A percentile compares a stretch with the other conserved stretches of the same genome.
phyloP scores from a whole-genome alignment of 2,329 filamentous ascomycete genomes.

The Curvularia sp. region DNA sequence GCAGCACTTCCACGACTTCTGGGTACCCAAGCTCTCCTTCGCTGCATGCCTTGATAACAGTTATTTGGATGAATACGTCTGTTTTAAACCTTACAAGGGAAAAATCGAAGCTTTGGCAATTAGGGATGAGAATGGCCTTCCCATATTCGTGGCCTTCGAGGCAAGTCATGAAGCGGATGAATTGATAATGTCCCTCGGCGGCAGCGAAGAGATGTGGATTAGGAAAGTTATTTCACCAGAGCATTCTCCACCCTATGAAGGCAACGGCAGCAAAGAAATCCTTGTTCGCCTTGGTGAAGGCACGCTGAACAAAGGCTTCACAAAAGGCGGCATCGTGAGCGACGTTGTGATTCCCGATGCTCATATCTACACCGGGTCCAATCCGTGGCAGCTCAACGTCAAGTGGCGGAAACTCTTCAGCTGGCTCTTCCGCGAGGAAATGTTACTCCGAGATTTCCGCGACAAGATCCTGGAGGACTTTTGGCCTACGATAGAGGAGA shows the following conservation, averaged over 20 bases:
- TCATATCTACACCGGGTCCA: too few relatives aligned
- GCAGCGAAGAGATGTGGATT: neutral
- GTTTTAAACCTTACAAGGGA: neutral
- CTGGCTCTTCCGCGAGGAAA: constrained; percentile 12
- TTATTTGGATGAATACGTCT: neutral
- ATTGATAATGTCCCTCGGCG: neutral
- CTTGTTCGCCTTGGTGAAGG: constrained; percentile 1
- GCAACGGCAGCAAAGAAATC: neutral
- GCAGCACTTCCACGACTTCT: constrained; percentile 9
- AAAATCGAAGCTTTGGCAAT: too few relatives aligned
- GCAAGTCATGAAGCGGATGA: neutral
- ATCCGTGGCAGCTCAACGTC: constrained; percentile 4
- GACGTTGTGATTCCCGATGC: constrained; percentile 1
- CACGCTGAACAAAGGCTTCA: constrained; percentile 2
- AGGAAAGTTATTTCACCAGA: neutral
- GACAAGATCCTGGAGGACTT: neutral
- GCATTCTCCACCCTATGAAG: neutral
- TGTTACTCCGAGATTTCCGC: neutral
- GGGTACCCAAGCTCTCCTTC: constrained; percentile 10
- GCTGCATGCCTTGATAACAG: neutral
- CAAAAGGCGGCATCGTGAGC: constrained; percentile 13
- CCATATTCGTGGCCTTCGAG: neutral
- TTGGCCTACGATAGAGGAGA: neutral
- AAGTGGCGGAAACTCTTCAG: constrained; percentile 14
- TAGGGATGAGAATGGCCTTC: neutral